Evolutionary conservation across 2,329 filamentous ascomycete species (phyloP).

Genomic region (Fusarium sororula): DNA sequence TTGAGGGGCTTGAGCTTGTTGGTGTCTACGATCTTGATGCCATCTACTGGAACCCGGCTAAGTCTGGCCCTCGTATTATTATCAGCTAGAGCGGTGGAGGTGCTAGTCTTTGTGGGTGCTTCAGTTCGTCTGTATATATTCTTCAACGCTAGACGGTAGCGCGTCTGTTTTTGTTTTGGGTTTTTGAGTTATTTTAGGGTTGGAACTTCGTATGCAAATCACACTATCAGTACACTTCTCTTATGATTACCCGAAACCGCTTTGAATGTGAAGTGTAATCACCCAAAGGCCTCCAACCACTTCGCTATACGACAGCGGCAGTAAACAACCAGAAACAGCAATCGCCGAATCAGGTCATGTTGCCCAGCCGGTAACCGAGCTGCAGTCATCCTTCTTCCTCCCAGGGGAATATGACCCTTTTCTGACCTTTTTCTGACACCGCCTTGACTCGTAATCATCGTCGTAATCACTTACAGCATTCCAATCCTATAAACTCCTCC

Average conservation of each 20-base stretch:
- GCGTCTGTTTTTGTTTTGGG: too few species aligned
- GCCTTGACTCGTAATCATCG: background rate
- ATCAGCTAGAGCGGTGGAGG: background rate
- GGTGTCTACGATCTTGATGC: background rate
- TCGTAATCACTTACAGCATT: background rate
- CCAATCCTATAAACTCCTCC: background rate
- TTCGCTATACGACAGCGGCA: background rate
- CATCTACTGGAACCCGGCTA: background rate
- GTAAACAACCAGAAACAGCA: background rate
- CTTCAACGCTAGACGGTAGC: background rate
- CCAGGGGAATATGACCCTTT: background rate
- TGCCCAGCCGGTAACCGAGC: background rate
- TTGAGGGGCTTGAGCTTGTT: slow-evolving; percentile 1
- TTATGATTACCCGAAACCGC: background rate
- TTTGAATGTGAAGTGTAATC: background rate
- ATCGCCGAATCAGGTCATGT: background rate
- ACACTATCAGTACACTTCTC: background rate
- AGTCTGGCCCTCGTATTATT: background rate
- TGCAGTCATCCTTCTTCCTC: background rate
- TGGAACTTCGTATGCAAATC: background rate
- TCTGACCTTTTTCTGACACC: background rate
- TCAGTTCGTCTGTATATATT: background rate
- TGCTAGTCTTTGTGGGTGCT: background rate
- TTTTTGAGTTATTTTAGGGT: background rate
- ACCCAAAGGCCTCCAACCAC: fast-evolving